A percentile compares a stretch with the other conserved stretches of the same genome.
phyloP scores from a whole-genome alignment of 306 rosid genomes.

The Cicer bijugum region DNA sequence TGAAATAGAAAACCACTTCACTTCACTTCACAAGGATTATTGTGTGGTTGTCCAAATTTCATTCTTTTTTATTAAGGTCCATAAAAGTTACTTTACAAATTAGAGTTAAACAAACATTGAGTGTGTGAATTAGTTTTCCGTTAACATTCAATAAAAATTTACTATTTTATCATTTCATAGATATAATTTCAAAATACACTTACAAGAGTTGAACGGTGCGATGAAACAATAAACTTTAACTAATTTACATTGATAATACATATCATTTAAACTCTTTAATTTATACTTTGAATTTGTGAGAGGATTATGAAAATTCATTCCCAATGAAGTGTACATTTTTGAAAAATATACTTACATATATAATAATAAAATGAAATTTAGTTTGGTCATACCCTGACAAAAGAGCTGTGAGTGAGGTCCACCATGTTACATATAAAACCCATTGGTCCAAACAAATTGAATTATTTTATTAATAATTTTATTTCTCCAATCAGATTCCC shows the following conservation, averaged over 20 bases:
- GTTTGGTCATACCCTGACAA: background rate
- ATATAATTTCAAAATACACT: too few relatives aligned
- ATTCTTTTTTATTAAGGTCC: background rate
- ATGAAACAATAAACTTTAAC: too few relatives aligned
- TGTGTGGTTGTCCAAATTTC: background rate
- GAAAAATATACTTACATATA: background rate
- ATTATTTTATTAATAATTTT: conserved; percentile 11
- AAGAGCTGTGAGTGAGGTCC: conserved; percentile 22
- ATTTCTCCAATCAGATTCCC: conserved; percentile 48
- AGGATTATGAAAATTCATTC: background rate
- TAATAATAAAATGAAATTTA: conserved; percentile 10
- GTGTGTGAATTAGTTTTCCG: too few relatives aligned
- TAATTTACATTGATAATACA: too few relatives aligned
- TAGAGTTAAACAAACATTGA: too few relatives aligned
- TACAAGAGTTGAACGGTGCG: too few relatives aligned
- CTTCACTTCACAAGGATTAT: conserved; percentile 5
- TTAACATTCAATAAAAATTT: too few relatives aligned
- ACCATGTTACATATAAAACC: conserved; percentile 24
- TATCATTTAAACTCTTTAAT: too few relatives aligned
- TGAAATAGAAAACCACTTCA: conserved; percentile 26
- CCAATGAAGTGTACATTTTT: background rate
- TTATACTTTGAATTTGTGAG: background rate
- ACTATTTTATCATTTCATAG: too few relatives aligned
- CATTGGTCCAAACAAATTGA: conserved; percentile 1
- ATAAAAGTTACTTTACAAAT: background rate